These are phyloP conservation scores for Russula emetica DNA, from an alignment of 768 basidiomycete species.

Conservation along the genomic window DNA sequence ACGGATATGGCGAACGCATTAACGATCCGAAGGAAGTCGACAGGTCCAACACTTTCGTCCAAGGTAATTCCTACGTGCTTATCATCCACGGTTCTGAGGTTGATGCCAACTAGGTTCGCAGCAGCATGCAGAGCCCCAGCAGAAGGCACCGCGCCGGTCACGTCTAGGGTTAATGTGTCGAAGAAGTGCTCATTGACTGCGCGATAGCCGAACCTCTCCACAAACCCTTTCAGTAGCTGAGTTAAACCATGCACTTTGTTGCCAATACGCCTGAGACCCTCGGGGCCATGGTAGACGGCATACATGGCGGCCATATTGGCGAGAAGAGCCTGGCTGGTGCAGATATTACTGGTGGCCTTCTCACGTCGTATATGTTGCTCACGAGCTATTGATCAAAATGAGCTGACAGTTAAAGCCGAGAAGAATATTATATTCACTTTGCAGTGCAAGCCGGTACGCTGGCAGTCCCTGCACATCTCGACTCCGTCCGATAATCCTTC, in stretches of 20 bases:
- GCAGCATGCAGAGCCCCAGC: conserved; percentile 63
- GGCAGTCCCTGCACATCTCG: conserved; percentile 78
- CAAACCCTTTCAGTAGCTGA: conserved; percentile 60
- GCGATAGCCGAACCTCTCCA: conserved; percentile 72
- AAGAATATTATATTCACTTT: conserved; percentile 57
- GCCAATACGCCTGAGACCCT: conserved; percentile 79
- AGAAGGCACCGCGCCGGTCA: conserved; percentile 52
- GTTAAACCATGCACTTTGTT: conserved; percentile 88
- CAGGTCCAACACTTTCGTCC: conserved; percentile 81
- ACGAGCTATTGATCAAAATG: conserved; percentile 54
- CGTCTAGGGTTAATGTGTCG: conserved; percentile 83
- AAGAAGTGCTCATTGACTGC: conserved; percentile 76
- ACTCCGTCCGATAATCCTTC: conserved; percentile 87
- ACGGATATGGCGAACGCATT: conserved; percentile 76
- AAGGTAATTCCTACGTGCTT: conserved; percentile 80
- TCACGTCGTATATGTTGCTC: conserved; percentile 97
- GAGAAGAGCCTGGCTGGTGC: conserved; percentile 94
- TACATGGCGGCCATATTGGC: conserved; percentile 99
- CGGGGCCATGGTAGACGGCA: conserved; percentile 92
- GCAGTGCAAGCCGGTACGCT: conserved; percentile 89
- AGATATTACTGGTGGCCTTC: conserved; percentile 98
- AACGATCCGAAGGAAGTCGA: conserved; percentile 71
- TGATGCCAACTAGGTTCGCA: conserved; percentile 65
- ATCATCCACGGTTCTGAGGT: conserved; percentile 74
- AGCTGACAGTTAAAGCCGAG: not conserved